Percentiles rank a stretch among this genome's conserved stretches.
Conservation (phyloP, 805 yeast genomes). For the Saturnispora sanitii region DNA sequence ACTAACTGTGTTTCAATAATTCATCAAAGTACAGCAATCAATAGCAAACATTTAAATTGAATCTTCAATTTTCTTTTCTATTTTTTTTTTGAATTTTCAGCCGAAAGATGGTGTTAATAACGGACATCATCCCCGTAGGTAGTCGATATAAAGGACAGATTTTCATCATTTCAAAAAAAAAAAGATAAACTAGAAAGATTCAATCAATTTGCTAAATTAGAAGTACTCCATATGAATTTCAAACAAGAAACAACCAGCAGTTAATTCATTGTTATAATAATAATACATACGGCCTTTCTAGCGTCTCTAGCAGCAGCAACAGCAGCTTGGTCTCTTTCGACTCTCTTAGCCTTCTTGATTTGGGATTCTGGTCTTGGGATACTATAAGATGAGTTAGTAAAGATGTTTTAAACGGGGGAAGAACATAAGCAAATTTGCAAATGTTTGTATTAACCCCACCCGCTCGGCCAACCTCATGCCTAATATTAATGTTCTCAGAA, state of each 20-base stretch:
- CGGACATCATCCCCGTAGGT: conserved; percentile 65
- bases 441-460: not conserved
- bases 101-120: conserved; percentile 81
- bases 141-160: conserved; percentile 40
- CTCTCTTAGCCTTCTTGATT: conserved; percentile 72
- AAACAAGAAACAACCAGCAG: no score
- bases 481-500: conserved; percentile 20
- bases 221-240: no score
- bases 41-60: not conserved
- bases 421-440: not conserved
- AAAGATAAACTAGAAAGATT: not conserved
- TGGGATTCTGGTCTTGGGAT: conserved; percentile 71
- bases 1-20: no score
- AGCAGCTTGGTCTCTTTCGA: conserved; percentile 66
- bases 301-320: conserved; percentile 73
- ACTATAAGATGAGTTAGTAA: conserved; percentile 21
- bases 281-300: conserved; percentile 68
- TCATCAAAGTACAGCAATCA: no score
- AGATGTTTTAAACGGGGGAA: conserved; percentile 13
- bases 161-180: conserved; percentile 34
- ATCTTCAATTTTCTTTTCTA: not conserved
- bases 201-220: no score
- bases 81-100: conserved; percentile 11
- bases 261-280: no score
- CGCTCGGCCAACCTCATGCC: conserved; percentile 9